Evolutionary conservation across 148 eudicot species (phyloP).

Genomic region (Mesembryanthemum crystallinum): DNA sequence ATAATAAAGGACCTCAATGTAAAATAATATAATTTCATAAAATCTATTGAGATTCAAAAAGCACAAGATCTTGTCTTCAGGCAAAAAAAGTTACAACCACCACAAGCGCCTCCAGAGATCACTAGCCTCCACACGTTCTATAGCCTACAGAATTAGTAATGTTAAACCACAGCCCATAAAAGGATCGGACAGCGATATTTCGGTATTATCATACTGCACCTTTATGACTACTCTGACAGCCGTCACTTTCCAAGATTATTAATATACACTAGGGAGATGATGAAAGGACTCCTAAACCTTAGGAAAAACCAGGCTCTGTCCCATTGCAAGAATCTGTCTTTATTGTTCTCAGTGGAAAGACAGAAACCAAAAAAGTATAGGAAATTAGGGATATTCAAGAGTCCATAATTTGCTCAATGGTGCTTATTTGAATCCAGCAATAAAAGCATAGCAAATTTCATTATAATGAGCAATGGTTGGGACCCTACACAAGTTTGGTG

Average conservation of each 20-base stretch:
- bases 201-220: conserved; percentile 10
- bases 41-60: conserved; percentile 28
- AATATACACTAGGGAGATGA: conserved; percentile 8
- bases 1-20: not conserved
- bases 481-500: conserved; percentile 19
- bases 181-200: conserved; percentile 22
- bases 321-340: conserved; percentile 17
- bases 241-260: not conserved
- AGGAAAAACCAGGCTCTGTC: conserved; percentile 35
- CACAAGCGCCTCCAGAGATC: conserved; percentile 11
- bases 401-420: conserved; percentile 18
- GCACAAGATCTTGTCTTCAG: conserved; percentile 9
- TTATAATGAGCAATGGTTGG: conserved; percentile 16
- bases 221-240: conserved; percentile 9
- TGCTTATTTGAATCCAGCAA: conserved; percentile 2
- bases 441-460: not conserved
- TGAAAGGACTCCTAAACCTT: conserved; percentile 28
- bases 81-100: not conserved
- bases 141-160: conserved; percentile 9
- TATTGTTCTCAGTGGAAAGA: conserved; percentile 2
- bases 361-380: not conserved
- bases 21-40: not conserved
- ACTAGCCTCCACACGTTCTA: conserved; percentile 18
- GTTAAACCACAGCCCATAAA: conserved; percentile 27
- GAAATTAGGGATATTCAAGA: conserved; percentile 6